Evolutionary conservation across 495 filamentous ascomycete species (phyloP).

Genomic region (Daldinia concentrica): DNA sequence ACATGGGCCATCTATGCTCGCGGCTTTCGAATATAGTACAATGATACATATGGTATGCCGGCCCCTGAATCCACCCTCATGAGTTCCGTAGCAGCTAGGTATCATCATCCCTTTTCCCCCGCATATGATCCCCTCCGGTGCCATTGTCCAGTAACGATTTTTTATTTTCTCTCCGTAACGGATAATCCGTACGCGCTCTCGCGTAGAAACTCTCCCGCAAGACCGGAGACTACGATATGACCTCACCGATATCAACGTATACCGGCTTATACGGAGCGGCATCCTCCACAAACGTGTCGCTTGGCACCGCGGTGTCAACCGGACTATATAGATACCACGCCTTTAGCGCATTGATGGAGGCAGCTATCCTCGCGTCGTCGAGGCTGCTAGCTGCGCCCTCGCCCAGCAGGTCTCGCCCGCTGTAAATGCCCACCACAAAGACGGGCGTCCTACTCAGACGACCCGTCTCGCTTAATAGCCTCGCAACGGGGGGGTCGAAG

Average conservation of each 20-base stretch:
- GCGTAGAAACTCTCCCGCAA: slow-evolving; percentile 1
- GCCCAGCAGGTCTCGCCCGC: slow-evolving; percentile 85
- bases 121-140: slow-evolving; percentile 1
- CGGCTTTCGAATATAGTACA: slow-evolving; percentile 38
- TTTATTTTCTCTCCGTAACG: not conserved
- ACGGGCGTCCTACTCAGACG: slow-evolving; percentile 82
- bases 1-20: slow-evolving; percentile 21
- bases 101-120: slow-evolving; percentile 18
- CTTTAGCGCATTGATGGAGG: slow-evolving; percentile 85
- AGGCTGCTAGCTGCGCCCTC: slow-evolving; percentile 82
- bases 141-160: slow-evolving; percentile 9
- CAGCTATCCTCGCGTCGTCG: slow-evolving; percentile 77
- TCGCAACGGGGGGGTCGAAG: slow-evolving; percentile 87
- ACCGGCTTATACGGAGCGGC: slow-evolving; percentile 78
- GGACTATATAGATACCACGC: slow-evolving; percentile 96
- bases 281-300: slow-evolving; percentile 73
- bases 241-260: slow-evolving; percentile 88
- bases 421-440: slow-evolving; percentile 94
- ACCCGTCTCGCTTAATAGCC: slow-evolving; percentile 88
- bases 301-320: slow-evolving; percentile 73
- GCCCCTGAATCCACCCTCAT: slow-evolving; percentile 30
- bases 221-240: slow-evolving; percentile 67
- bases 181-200: not conserved
- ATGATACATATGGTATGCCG: slow-evolving; percentile 33
- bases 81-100: slow-evolving; percentile 8